Evolutionary conservation across 192 early-diverging fungal species (phyloP).

Genomic region (Entomortierella lignicola): DNA sequence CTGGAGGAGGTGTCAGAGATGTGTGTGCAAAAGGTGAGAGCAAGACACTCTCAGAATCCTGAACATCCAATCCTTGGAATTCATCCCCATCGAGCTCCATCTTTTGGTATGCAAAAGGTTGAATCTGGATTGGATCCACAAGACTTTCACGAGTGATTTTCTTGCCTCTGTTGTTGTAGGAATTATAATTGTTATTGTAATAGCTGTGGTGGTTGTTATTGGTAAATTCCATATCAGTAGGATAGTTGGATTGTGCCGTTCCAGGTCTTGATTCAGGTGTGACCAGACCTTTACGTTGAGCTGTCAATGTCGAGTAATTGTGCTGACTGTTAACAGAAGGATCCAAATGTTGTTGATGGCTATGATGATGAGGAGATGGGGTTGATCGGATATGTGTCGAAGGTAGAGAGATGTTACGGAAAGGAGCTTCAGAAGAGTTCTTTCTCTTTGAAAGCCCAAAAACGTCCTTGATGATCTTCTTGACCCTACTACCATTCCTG

Average conservation of each 20-base stretch:
- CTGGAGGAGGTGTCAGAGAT: slow-evolving; percentile 33
- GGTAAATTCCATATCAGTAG: not conserved
- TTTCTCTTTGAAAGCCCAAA: slow-evolving; percentile 34
- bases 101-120: slow-evolving; percentile 3
- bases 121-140: slow-evolving; percentile 25
- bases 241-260: slow-evolving; percentile 27
- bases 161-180: not conserved
- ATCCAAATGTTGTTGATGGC: slow-evolving; percentile 14
- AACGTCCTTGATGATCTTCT: slow-evolving; percentile 35
- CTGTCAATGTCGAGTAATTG: not conserved
- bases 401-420: slow-evolving; percentile 41
- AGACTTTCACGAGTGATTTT: slow-evolving; percentile 33
- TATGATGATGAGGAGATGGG: not conserved
- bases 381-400: slow-evolving; percentile 18
- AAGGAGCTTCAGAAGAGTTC: slow-evolving; percentile 15
- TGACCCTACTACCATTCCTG: slow-evolving; percentile 20
- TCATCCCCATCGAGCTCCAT: slow-evolving; percentile 7
- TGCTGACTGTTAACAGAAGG: not conserved
- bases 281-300: slow-evolving; percentile 22
- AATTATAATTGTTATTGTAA: not conserved
- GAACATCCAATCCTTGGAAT: not conserved
- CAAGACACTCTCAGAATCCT: not conserved
- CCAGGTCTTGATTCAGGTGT: slow-evolving; percentile 30
- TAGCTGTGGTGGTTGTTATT: too few species aligned
- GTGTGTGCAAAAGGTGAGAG: slow-evolving; percentile 18